Percentiles rank a stretch among this genome's conserved stretches.
phyloP scores from a whole-genome alignment of 352 stramenopile genomes.

The Globisporangium irregulare region DNA sequence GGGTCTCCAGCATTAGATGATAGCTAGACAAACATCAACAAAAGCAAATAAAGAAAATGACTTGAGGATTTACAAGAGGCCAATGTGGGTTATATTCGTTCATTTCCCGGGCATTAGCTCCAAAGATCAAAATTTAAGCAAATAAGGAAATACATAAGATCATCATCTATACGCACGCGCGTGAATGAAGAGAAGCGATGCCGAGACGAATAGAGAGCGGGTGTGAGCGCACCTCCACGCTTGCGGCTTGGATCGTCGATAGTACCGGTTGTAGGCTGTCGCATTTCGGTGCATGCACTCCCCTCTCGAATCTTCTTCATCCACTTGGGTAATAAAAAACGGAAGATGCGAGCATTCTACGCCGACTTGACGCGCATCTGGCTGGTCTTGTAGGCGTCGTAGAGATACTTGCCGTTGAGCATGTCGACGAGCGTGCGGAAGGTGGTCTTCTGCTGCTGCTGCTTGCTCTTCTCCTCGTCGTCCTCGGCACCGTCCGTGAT shows the following conservation, averaged over 20 bases:
- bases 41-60: background rate
- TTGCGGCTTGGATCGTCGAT: background rate
- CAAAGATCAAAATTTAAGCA: background rate
- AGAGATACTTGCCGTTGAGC: constrained; percentile 88
- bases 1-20: constrained; percentile 1
- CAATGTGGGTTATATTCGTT: constrained; percentile 10
- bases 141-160: constrained; percentile 13
- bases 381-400: constrained; percentile 75
- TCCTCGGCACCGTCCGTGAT: constrained; percentile 59
- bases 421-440: constrained; percentile 82
- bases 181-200: background rate
- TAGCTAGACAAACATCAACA: background rate
- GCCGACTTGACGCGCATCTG: constrained; percentile 56
- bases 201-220: background rate
- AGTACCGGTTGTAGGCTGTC: background rate
- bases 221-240: background rate
- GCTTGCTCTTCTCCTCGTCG: constrained; percentile 48
- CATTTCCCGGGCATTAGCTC: constrained; percentile 3
- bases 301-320: background rate
- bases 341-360: constrained; percentile 15
- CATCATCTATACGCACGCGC: constrained; percentile 10
- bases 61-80: background rate
- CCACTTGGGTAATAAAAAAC: constrained; percentile 15
- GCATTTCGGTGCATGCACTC: background rate
- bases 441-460: constrained; percentile 42